Evolutionary conservation across 106 monocot genomes (phyloP).

Genomic region (Alisma plantagoaquatica): DNA sequence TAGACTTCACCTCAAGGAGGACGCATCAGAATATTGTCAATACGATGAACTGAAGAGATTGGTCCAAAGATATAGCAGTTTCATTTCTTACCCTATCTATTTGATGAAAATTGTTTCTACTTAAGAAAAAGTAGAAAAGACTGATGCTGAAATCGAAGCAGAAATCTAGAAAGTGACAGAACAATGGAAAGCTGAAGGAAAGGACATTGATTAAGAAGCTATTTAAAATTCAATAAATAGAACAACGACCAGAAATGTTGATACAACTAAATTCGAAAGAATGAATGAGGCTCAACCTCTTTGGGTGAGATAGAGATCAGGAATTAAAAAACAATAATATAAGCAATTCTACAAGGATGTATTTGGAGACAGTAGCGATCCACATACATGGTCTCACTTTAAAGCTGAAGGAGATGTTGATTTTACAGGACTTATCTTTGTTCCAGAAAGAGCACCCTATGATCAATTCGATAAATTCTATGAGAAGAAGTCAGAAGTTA

Average conservation of each 20-base stretch:
- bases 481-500: slow-evolving; percentile 80
- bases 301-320: neutral
- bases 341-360: neutral
- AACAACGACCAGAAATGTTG: no score
- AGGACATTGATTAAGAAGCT: no score
- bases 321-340: neutral
- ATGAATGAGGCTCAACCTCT: neutral
- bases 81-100: slow-evolving; percentile 94
- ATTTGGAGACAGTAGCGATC: slow-evolving; percentile 11
- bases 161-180: no score
- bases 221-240: no score
- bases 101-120: slow-evolving; percentile 91
- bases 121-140: slow-evolving; percentile 84
- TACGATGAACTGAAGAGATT: slow-evolving; percentile 75
- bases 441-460: slow-evolving; percentile 94
- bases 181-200: no score
- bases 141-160: neutral
- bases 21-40: slow-evolving; percentile 82
- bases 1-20: slow-evolving; percentile 75
- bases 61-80: slow-evolving; percentile 94
- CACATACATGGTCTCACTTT: slow-evolving; percentile 85
- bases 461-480: slow-evolving; percentile 99
- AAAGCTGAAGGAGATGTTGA: slow-evolving; percentile 98
- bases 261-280: no score
- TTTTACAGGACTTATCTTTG: slow-evolving; percentile 90